Evolutionary conservation across 192 early-diverging fungal species (phyloP), one percentile per base, ranked within the genome.

Genomic region (Linnemannia exigua): DNA sequence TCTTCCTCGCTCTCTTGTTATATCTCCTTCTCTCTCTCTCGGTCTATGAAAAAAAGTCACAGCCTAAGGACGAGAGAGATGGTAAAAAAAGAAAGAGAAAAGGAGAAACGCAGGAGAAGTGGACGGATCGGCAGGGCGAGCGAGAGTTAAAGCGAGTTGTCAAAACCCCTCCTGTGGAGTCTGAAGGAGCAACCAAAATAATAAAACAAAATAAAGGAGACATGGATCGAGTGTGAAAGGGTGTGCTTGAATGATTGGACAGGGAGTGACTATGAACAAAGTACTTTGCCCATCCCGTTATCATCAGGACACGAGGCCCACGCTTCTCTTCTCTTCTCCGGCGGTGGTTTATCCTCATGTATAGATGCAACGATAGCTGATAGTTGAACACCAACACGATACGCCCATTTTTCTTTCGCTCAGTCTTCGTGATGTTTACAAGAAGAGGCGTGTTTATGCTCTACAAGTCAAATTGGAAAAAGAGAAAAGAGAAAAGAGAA

Each of bases 211-310:
- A 6, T 44, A 3, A 44, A 44, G 41, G 41, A 44, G 41, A 44
- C 3, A 44, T 44, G 41, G 41, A 3, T 3, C 41, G n/a, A n/a
- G n/a, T 44, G 41, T 44, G 41, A 44, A 12, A 33, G 28, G 28
- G 28, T 63, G 58, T 63, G 58, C 58, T 31, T 9, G 58, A 63
- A 28, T 63, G 58, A 63, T 63, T 63, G 58, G 58, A 63, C 28
- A 63, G 28, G 58, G 58, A 63, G 58, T 25, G 14, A 63, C 28
- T n/a, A 63, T 63, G 25, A 63, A 44, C 41, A 6, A n/a, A 6
- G 41, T 44, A 44, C 41, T 44, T n/a, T 38, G 31, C 67, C 19
- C 36, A 69, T 38, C 14, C n/a, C n/a, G n/a, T n/a, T n/a, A n/a
- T n/a, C n/a, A n/a, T n/a, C n/a, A n/a, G n/a, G 20, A 75, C 38